Base-by-base conservation (phyloP, 2,329 filamentous ascomycete species). In the Pseudopithomyces maydicus region DNA sequence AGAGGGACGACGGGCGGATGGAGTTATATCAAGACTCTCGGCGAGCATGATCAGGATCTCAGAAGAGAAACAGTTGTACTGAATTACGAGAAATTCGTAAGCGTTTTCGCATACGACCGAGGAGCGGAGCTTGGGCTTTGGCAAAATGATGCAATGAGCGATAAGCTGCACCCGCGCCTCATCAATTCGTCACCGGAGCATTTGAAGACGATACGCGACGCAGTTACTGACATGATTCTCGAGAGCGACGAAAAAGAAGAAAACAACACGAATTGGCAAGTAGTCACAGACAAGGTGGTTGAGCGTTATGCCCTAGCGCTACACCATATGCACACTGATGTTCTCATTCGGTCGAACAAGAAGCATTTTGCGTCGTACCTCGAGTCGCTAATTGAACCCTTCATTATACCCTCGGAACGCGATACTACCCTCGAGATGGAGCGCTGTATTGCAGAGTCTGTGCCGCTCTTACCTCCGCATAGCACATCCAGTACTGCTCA, bases 231-330 rank as follows among this genome's bases (percentile, higher is more conserved):
- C 0, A 72, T 85, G 44, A 74, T 83, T 1, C 61, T 74, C 29
- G 62, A 74, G 11, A 71, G 61, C n/a, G 49, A 62, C 17, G 56
- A 57, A 14, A 50, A 57, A 50, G 44, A 55, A 15, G 52, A 35
- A 11, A 50, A 58, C 6, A 45, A 38, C 7, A 59, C 42, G 8
- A 77, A 90, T 64, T 92, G 90, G 90, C 90, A 92, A 68, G 81
- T 77, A 0, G 77, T 89, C 1, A 80, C 82, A 0, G 90, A 93
- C 64, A 81, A 89, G 79, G 77, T 92, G 3, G 79, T 90, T 3
- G 71, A 79, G 4, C 82, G 89, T 1, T 91, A 89, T 64, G 81
- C 82, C 3, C 77, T 82, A 32, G 79, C 85, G 22, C 74, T 92
- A 26, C 72, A 74, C 41, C 67, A 73, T 50, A 61, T 79, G 19